Conservation (phyloP, 495 filamentous ascomycete species). For the Ascobolus immersus region DNA sequence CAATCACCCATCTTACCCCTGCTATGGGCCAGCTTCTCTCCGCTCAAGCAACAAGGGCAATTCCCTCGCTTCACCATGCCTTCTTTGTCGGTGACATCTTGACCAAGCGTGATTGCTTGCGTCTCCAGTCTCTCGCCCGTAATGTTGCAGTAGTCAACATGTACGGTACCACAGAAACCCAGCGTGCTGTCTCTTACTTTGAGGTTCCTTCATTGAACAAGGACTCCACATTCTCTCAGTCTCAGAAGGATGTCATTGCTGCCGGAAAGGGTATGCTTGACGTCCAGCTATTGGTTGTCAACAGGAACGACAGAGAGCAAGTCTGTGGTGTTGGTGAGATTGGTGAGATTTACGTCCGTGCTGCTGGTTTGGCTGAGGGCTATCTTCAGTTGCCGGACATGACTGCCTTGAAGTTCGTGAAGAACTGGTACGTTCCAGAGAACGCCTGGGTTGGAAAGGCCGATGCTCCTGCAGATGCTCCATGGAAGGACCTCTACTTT, state of each 20-base stretch:
- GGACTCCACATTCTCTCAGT: slow-evolving; percentile 42
- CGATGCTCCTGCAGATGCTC: slow-evolving; percentile 27
- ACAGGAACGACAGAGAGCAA: slow-evolving; percentile 43
- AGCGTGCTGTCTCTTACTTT: slow-evolving; percentile 66
- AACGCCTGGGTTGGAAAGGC: slow-evolving; percentile 44
- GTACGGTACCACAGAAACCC: slow-evolving; percentile 83
- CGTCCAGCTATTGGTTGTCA: slow-evolving; percentile 77
- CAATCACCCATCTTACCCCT: slow-evolving; percentile 76
- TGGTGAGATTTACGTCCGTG: slow-evolving; percentile 73
- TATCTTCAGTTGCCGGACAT: slow-evolving; percentile 48
- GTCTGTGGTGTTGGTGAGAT: slow-evolving; percentile 60
- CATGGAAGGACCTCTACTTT: slow-evolving; percentile 56
- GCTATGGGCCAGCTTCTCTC: slow-evolving; percentile 92
- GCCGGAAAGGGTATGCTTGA: slow-evolving; percentile 78
- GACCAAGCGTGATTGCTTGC: slow-evolving; percentile 64
- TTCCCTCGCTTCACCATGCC: slow-evolving; percentile 49
- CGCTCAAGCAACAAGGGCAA: slow-evolving; percentile 53
- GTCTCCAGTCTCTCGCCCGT: slow-evolving; percentile 47
- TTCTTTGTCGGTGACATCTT: slow-evolving; percentile 91
- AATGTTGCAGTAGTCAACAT: slow-evolving; percentile 70
- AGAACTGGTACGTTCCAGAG: slow-evolving; percentile 69
- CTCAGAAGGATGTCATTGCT: slow-evolving; percentile 55
- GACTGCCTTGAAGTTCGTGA: slow-evolving; percentile 57
- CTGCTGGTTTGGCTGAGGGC: slow-evolving; percentile 69
- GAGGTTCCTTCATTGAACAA: slow-evolving; percentile 46